Conservation (phyloP, 148 eudicot species). For the Vaccinium corymbosum region DNA sequence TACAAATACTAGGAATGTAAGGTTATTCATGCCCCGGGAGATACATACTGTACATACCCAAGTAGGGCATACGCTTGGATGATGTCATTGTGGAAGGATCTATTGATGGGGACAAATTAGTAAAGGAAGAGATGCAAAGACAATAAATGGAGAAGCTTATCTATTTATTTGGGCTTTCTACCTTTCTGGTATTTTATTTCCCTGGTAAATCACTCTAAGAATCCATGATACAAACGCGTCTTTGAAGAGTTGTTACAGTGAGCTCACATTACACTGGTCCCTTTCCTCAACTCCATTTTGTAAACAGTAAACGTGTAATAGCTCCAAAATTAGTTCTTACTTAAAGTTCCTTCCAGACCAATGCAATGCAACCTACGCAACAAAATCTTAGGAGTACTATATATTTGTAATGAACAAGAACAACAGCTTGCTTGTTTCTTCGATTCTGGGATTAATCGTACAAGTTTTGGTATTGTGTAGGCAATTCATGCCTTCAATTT, state of each 20-base stretch:
- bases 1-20: not conserved
- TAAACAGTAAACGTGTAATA: not conserved
- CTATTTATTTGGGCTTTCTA: no score
- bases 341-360: not conserved
- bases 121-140: no score
- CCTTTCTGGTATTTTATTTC: no score
- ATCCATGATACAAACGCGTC: not conserved
- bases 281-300: not conserved
- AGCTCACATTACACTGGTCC: not conserved
- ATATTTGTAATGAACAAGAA: not conserved
- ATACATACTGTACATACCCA: no score
- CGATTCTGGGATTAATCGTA: not conserved
- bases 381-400: not conserved
- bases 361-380: not conserved
- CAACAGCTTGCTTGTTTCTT: not conserved
- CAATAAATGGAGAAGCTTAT: no score
- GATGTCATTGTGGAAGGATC: no score
- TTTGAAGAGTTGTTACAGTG: not conserved
- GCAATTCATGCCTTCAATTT: conserved; percentile 48
- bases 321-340: not conserved
- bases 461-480: conserved; percentile 26
- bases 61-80: no score
- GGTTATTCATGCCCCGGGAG: not conserved
- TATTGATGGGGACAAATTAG: no score
- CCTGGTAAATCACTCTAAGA: no score